Conservation (phyloP, 2,329 filamentous ascomycete genomes). For the Cryphonectria naterciae region DNA sequence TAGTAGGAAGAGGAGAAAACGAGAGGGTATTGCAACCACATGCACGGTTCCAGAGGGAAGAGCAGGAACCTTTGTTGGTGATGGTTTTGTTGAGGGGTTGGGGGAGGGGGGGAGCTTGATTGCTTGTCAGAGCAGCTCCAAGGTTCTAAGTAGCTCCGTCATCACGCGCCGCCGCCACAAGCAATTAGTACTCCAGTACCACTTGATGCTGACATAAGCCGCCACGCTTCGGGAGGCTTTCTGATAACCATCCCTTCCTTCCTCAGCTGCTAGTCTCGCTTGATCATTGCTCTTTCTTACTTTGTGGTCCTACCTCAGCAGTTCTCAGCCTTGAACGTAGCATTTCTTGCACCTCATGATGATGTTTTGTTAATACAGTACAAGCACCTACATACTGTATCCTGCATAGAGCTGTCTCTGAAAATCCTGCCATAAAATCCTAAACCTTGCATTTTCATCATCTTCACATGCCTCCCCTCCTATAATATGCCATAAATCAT, state of each 20-base stretch:
- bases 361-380: background rate
- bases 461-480: background rate
- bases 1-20: background rate
- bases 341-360: background rate
- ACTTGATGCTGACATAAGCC: conserved; percentile 11
- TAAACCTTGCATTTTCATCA: background rate
- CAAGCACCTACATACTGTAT: background rate
- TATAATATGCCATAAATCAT: background rate
- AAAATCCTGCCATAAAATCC: background rate
- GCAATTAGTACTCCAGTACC: background rate
- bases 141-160: background rate
- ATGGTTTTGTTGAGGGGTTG: background rate
- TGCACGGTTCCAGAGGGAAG: background rate
- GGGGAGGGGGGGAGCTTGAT: too few species aligned
- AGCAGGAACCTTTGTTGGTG: background rate
- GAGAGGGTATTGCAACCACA: background rate
- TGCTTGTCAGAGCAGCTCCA: background rate
- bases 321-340: background rate
- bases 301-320: background rate
- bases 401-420: background rate
- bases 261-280: background rate
- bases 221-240: background rate
- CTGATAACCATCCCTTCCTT: background rate
- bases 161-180: background rate
- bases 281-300: background rate